These are phyloP conservation scores for Backusella circina DNA, from an alignment of 192 early-diverging fungal genomes.

Conservation along the genomic window DNA sequence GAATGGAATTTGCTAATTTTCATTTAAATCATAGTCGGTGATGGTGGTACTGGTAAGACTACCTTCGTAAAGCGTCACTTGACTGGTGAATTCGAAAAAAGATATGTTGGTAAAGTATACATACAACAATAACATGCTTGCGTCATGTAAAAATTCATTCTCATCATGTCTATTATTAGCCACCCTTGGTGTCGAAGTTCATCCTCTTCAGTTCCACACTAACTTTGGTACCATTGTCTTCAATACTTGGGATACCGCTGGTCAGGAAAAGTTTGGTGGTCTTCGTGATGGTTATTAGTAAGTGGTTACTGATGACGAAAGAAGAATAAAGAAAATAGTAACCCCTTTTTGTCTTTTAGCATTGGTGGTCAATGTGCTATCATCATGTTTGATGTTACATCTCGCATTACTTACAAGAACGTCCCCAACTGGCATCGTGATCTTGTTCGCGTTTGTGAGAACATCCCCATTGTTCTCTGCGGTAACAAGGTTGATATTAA, in stretches of 20 bases:
- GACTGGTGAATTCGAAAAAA: conserved; percentile 99
- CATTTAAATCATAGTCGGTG: conserved; percentile 66
- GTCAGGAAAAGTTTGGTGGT: conserved; percentile 99
- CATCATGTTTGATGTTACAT: conserved; percentile 99
- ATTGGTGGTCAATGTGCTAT: conserved; percentile 99
- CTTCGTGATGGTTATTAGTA: conserved; percentile 99
- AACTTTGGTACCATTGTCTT: conserved; percentile 96
- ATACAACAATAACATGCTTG: not conserved
- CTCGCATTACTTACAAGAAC: conserved; percentile 99
- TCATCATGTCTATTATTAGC: conserved; percentile 47
- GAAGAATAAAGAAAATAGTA: not conserved
- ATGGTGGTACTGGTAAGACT: conserved; percentile 99
- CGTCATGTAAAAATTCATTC: too few relatives aligned
- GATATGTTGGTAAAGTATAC: conserved; percentile 83
- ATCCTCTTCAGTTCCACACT: conserved; percentile 96
- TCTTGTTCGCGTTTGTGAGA: conserved; percentile 98
- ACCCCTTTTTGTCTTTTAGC: conserved; percentile 28
- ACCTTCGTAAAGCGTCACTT: conserved; percentile 99
- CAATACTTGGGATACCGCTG: conserved; percentile 99
- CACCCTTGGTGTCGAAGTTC: conserved; percentile 99
- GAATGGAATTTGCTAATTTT: not conserved
- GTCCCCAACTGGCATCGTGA: conserved; percentile 99
- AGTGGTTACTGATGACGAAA: conserved; percentile 20
- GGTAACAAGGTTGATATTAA: conserved; percentile 99
- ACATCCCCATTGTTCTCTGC: conserved; percentile 99